phyloP scores from a whole-genome alignment of 2,329 filamentous ascomycete species.

The Chalaropsis ovoidea region DNA sequence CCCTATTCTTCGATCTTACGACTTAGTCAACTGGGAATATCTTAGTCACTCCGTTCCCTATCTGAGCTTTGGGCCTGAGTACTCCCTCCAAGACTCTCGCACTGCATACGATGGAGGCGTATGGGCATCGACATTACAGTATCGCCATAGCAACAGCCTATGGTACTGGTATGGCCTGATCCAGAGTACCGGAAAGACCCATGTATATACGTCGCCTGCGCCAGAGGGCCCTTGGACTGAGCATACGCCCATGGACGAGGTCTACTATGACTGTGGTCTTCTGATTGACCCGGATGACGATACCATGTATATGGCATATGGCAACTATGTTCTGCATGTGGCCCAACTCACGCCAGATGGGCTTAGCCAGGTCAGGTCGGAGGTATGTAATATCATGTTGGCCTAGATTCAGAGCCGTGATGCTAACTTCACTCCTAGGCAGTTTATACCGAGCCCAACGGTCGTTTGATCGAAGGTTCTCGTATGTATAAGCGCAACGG shows the following conservation, averaged over 20 bases:
- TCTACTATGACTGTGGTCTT: conserved; percentile 48
- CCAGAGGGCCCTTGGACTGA: conserved; percentile 29
- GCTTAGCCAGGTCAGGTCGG: conserved; percentile 33
- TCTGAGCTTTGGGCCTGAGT: conserved; percentile 12
- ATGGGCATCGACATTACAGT: conserved; percentile 23
- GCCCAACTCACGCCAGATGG: conserved; percentile 39
- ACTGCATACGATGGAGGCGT: conserved; percentile 25
- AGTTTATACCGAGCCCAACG: conserved; percentile 27
- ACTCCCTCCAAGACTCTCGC: conserved; percentile 19
- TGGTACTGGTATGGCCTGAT: conserved; percentile 28
- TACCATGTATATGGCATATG: conserved; percentile 42
- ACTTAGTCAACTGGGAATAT: conserved; percentile 32
- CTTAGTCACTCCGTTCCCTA: conserved; percentile 26
- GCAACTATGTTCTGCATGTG: conserved; percentile 38
- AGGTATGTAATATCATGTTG: conserved; percentile 23
- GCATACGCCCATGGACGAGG: conserved; percentile 26
- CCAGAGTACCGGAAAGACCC: conserved; percentile 26
- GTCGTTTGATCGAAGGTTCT: conserved; percentile 30
- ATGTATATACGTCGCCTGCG: conserved; percentile 29
- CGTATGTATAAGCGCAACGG: conserved; percentile 39
- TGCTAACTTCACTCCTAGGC: conserved; percentile 27
- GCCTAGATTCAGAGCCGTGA: conserved; percentile 29
- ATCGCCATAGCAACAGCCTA: conserved; percentile 20
- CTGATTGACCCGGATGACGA: conserved; percentile 48
- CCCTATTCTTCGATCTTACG: conserved; percentile 34